Conservation (phyloP, 768 basidiomycete species). For the Hygrophoropsis aurantiaca region DNA sequence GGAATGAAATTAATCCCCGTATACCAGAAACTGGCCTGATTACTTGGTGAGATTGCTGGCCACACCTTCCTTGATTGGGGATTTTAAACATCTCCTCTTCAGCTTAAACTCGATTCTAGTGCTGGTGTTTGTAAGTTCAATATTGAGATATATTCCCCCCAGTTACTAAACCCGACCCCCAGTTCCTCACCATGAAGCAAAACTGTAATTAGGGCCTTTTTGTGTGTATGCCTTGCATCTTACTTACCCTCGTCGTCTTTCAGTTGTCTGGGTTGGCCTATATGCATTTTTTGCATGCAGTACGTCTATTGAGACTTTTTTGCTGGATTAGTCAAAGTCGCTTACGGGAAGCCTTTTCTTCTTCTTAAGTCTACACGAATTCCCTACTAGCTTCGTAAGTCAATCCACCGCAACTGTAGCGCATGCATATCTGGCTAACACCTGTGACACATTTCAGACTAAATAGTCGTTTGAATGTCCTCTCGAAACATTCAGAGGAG, state of each 20-base stretch:
- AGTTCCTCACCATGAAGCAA: constrained; percentile 2
- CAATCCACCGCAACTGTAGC: not conserved
- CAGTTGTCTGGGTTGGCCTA: constrained; percentile 3
- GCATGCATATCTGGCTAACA: no score
- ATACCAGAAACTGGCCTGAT: constrained; percentile 1
- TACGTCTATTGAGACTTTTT: not conserved
- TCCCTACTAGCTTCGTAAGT: not conserved
- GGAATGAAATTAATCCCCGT: no score
- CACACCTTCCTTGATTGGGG: no score
- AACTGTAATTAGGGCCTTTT: no score
- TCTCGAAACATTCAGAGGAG: not conserved
- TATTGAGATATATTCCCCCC: not conserved
- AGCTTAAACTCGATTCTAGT: not conserved
- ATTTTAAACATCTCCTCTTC: no score
- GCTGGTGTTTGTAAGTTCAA: not conserved
- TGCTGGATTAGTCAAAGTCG: not conserved
- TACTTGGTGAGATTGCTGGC: not conserved
- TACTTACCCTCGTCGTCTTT: no score
- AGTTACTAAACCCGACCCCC: no score
- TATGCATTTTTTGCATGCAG: not conserved
- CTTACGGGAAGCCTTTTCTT: not conserved
- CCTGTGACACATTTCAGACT: not conserved
- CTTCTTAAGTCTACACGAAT: constrained; percentile 1
- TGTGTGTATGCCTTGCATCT: no score
- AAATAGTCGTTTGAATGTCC: not conserved